These are phyloP conservation scores for Colletotrichum filicis DNA, from an alignment of 2,329 filamentous ascomycete genomes.

Conservation along the genomic window DNA sequence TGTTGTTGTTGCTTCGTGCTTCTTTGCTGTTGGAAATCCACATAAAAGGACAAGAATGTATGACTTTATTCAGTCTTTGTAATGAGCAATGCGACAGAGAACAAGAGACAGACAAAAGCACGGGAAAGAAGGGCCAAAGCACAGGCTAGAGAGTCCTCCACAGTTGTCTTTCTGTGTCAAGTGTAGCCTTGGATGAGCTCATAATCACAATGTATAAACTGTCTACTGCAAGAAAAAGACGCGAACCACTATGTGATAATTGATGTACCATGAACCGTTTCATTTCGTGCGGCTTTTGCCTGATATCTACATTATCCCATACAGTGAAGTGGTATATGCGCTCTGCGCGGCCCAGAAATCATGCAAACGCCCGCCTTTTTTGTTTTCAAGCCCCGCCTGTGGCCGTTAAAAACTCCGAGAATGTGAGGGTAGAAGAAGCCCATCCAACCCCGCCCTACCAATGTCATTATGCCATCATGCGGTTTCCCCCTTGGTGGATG, in stretches of 20 bases:
- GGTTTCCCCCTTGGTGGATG: constrained; percentile 21
- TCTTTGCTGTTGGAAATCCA: neutral
- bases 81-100: neutral
- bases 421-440: constrained; percentile 14
- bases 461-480: constrained; percentile 27
- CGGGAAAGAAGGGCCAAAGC: neutral
- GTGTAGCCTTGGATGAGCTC: no score
- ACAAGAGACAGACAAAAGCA: neutral
- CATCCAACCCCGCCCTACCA: constrained; percentile 17
- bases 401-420: constrained; percentile 29
- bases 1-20: neutral
- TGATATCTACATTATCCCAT: constrained; percentile 33
- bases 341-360: constrained; percentile 14
- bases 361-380: constrained; percentile 22
- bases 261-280: neutral
- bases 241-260: neutral
- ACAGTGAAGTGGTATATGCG: constrained; percentile 32
- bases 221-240: neutral
- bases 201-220: neutral
- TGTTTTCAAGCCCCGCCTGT: constrained; percentile 11
- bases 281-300: constrained; percentile 6
- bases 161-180: neutral
- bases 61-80: no score
- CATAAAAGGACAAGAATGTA: no score
- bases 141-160: neutral